These are phyloP conservation scores for Rubroboletus satanas DNA, from an alignment of 768 basidiomycete species.

Conservation along the genomic window DNA sequence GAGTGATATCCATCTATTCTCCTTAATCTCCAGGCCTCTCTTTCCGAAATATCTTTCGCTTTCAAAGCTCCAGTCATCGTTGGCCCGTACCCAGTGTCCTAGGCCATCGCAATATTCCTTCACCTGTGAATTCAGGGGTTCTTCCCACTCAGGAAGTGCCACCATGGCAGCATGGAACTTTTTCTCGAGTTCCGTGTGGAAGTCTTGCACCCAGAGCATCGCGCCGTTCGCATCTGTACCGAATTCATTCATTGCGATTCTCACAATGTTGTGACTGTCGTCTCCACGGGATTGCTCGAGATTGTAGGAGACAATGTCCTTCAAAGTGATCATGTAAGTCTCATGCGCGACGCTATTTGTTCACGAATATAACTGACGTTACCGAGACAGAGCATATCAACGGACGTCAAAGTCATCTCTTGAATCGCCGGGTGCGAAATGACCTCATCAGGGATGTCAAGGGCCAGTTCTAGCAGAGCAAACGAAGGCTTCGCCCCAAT, in stretches of 20 bases:
- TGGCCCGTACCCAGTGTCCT: conserved; percentile 42
- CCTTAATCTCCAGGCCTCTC: conserved; percentile 3
- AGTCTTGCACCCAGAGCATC: conserved; percentile 14
- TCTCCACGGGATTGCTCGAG: conserved; percentile 30
- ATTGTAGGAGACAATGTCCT: conserved; percentile 33
- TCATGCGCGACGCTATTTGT: neutral
- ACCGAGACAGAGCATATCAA: conserved; percentile 35
- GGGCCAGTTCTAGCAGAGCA: conserved; percentile 20
- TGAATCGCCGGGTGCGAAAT: conserved; percentile 37
- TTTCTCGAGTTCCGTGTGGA: neutral
- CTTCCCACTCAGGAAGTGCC: conserved; percentile 38
- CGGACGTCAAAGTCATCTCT: conserved; percentile 23
- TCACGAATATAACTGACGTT: conserved; percentile 28
- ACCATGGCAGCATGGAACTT: conserved; percentile 17
- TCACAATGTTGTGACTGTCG: conserved; percentile 40
- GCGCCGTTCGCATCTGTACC: conserved; percentile 15
- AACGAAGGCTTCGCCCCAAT: neutral
- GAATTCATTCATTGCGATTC: conserved; percentile 45
- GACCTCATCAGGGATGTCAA: conserved; percentile 39
- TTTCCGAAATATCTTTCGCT: conserved; percentile 7
- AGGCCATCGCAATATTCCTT: conserved; percentile 43
- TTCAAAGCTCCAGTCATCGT: conserved; percentile 8
- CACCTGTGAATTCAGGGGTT: conserved; percentile 40
- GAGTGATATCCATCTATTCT: conserved; percentile 6
- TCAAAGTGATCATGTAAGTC: neutral